These are phyloP conservation scores for Zymoseptoria pseudotritici DNA, from an alignment of 2,329 filamentous ascomycete genomes.

Conservation along the genomic window DNA sequence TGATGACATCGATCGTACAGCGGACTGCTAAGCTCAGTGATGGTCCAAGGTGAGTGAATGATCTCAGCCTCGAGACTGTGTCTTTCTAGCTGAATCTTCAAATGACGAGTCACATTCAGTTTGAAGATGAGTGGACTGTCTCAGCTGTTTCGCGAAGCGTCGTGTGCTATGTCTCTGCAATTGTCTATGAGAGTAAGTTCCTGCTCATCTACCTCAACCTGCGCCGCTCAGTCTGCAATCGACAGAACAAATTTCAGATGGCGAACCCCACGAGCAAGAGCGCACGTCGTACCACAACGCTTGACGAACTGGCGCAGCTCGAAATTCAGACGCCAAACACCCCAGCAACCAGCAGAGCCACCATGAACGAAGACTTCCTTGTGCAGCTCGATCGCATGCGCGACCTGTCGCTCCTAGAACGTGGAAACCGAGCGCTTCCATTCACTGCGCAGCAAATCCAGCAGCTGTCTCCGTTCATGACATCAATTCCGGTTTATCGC, in stretches of 20 bases:
- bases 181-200: background rate
- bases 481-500: background rate
- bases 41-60: background rate
- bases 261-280: background rate
- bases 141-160: background rate
- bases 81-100: background rate
- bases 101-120: background rate
- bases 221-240: background rate
- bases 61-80: background rate
- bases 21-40: background rate
- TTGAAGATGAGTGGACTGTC: background rate
- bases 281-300: background rate
- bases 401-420: background rate
- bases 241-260: background rate
- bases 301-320: background rate
- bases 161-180: background rate
- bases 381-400: background rate
- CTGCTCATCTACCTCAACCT: background rate
- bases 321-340: background rate
- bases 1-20: background rate
- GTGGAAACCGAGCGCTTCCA: background rate
- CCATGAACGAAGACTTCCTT: background rate
- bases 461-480: background rate
- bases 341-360: background rate
- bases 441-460: background rate